Conservation (phyloP, 140 eudicot genomes). For the Oenanthe javanica region DNA sequence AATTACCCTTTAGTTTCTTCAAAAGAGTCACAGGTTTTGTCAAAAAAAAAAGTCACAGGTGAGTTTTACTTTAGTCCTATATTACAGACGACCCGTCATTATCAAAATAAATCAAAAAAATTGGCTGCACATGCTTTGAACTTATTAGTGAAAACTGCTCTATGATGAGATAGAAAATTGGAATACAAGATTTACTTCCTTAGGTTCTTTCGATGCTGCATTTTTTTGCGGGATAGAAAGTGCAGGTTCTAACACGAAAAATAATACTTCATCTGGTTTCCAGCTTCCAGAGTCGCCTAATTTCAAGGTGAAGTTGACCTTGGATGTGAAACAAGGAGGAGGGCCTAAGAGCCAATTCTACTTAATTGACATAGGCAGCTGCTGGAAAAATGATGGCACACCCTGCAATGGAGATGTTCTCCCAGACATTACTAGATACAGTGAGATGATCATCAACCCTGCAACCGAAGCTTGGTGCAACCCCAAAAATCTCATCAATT, state of each 20-base stretch:
- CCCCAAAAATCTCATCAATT: slow-evolving; percentile 43
- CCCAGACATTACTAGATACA: slow-evolving; percentile 78
- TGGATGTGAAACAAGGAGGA: slow-evolving; percentile 78
- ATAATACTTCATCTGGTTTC: not conserved
- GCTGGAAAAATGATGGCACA: slow-evolving; percentile 92
- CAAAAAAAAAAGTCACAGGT: not conserved
- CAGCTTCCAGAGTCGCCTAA: slow-evolving; percentile 89
- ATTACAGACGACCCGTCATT: not conserved
- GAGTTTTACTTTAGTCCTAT: not conserved
- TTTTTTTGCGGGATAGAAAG: not conserved
- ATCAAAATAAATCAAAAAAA: not conserved
- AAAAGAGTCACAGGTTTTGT: no score
- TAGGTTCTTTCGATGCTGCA: not conserved
- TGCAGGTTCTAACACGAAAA: not conserved
- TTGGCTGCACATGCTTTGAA: not conserved
- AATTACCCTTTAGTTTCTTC: not conserved
- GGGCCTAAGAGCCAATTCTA: slow-evolving; percentile 93
- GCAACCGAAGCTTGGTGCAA: slow-evolving; percentile 63
- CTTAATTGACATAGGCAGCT: slow-evolving; percentile 90
- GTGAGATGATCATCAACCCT: slow-evolving; percentile 89
- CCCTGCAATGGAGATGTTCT: slow-evolving; percentile 72
- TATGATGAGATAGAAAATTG: not conserved
- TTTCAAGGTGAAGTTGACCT: slow-evolving; percentile 59
- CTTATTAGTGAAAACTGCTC: not conserved
- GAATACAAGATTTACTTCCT: not conserved